Base-by-base conservation (phyloP, 768 basidiomycete species). In the Agaricus blazei region DNA sequence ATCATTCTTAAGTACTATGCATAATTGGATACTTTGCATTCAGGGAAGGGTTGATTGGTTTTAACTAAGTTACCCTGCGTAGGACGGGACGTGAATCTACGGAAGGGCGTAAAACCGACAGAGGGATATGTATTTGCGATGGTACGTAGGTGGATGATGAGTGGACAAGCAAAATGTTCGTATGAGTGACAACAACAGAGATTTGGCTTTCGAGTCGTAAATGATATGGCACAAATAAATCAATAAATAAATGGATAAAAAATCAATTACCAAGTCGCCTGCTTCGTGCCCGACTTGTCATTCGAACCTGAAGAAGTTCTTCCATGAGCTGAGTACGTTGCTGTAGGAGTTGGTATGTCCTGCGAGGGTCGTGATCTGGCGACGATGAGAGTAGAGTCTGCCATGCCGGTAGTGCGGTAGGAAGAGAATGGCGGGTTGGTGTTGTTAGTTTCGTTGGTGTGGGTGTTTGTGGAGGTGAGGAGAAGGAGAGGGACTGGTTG, bases 291-390 rank as follows among this genome's bases (percentile, higher is more conserved):
- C 28, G 27, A 42, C 45, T 23, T 48, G 24, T 38, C 54, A 56
- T 56, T 9, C 54, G 54, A 9, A 45, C 43, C n/a, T 34, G 54
- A 28, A 56, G 42, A 5, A 56, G 41, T 36, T 56, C 41, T 37
- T 56, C 54, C 54, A 55, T 55, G 14, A 55, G 54, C 15, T 48
- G 23, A 14, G 47, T 55, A n/a, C 54, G 54, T 48, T 48, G 46
- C 24, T 48, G 47, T 37, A 56, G 37, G 5, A 56, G 48, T 8
- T 37, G 15, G 23, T 44, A 45, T 19, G 54, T 56, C 31, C 54
- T 48, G 9, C 48, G 54, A 37, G 54, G 54, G n/a, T 56, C 43
- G 14, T 50, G 43, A 44, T 45, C 54, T 4, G 48, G 54, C 37
- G 40, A 49, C 9, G 27, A 3, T 7, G 48, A 28, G 14, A 56